These are phyloP conservation scores for Senna tora DNA, from an alignment of 306 rosid genomes.

Conservation along the genomic window DNA sequence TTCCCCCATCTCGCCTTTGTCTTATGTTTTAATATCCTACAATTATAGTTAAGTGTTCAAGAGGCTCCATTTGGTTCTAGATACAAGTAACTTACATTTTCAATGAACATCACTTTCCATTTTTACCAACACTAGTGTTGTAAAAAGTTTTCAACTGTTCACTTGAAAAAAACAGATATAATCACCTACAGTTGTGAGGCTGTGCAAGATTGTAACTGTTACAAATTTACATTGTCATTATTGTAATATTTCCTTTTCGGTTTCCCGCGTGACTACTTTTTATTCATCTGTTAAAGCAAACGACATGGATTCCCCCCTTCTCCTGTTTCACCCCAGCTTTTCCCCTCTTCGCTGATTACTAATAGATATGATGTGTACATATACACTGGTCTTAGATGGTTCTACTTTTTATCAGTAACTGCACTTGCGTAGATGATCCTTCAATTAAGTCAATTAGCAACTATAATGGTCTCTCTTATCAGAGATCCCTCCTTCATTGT, in stretches of 20 bases:
- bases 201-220: not conserved
- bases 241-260: not conserved
- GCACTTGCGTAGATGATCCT: not conserved
- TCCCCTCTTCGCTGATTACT: constrained; percentile 13
- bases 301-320: constrained; percentile 22
- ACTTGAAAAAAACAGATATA: not conserved
- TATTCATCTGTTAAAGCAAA: constrained; percentile 15
- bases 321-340: constrained; percentile 17
- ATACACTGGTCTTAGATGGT: constrained; percentile 2
- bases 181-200: not conserved
- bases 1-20: not conserved
- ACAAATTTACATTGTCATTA: constrained; percentile 5
- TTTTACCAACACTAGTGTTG: not conserved
- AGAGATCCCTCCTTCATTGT: not conserved
- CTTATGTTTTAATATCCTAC: not conserved
- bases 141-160: not conserved
- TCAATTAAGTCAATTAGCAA: not conserved
- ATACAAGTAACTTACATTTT: not conserved
- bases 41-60: not conserved
- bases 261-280: constrained; percentile 19
- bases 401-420: not conserved
- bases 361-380: not conserved
- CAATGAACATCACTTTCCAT: not conserved
- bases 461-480: not conserved
- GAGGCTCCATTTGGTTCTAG: constrained; percentile 15